A percentile compares a stretch with the other conserved stretches of the same genome.
Conservation (phyloP, 495 filamentous ascomycete genomes). For the Podospora comata region DNA sequence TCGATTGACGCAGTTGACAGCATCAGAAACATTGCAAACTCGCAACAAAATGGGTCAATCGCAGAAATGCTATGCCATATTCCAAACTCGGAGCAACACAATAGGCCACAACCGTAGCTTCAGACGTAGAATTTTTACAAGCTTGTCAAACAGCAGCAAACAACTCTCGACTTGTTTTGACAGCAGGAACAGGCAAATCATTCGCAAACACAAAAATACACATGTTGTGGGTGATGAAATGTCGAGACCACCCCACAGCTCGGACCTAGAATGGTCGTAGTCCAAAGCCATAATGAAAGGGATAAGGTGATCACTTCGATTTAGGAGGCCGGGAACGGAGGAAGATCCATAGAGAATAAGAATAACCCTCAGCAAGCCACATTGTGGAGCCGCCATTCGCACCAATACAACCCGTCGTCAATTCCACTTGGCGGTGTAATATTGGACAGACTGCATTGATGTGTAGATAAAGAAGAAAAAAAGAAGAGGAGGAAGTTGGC, state of each 20-base stretch:
- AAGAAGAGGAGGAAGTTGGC: not conserved
- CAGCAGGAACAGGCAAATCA: not conserved
- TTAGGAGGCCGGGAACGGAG: slow-evolving; percentile 33
- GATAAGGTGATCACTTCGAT: slow-evolving; percentile 24
- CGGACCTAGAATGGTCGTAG: slow-evolving; percentile 16
- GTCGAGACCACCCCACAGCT: slow-evolving; percentile 30
- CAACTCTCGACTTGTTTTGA: not conserved
- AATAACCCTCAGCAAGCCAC: slow-evolving; percentile 33
- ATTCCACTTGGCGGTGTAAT: slow-evolving; percentile 31
- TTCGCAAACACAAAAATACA: slow-evolving; percentile 6
- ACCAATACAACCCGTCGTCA: slow-evolving; percentile 14
- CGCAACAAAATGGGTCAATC: not conserved
- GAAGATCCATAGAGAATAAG: slow-evolving; percentile 26
- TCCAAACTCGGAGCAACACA: not conserved
- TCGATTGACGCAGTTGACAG: no score
- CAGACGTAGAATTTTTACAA: not conserved
- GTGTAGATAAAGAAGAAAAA: slow-evolving; percentile 18
- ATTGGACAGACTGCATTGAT: slow-evolving; percentile 3
- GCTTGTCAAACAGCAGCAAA: not conserved
- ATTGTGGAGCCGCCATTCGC: slow-evolving; percentile 25
- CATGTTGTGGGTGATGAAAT: slow-evolving; percentile 10
- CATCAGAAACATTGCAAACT: no score
- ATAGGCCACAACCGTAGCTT: not conserved
- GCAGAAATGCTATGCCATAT: not conserved
- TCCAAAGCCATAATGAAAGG: slow-evolving; percentile 17